phyloP scores from a whole-genome alignment of 345 rosid species.

The Theobroma cacao region DNA sequence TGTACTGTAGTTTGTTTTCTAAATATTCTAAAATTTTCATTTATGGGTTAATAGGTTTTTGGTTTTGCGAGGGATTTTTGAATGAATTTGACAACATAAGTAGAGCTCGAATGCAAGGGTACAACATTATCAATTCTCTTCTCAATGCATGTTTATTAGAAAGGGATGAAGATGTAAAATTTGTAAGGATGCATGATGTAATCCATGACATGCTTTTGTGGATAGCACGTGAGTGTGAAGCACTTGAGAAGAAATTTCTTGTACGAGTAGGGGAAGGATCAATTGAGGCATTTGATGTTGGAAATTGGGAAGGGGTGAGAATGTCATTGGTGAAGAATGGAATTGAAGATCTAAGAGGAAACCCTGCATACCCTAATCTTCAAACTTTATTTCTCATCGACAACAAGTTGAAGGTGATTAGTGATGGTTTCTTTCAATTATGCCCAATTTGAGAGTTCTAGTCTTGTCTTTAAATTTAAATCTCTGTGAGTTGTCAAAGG shows the following conservation, averaged over 20 bases:
- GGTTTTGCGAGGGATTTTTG: constrained; percentile 20
- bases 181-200: constrained; percentile 11
- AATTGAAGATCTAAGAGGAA: neutral
- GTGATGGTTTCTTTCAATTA: neutral
- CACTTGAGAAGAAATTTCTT: too few species aligned
- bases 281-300: neutral
- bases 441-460: neutral
- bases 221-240: constrained; percentile 16
- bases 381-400: neutral
- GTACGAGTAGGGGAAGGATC: neutral
- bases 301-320: neutral
- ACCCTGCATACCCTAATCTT: neutral
- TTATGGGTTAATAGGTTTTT: neutral
- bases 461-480: neutral
- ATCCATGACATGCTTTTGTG: constrained; percentile 19
- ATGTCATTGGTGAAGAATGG: constrained; percentile 5
- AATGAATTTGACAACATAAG: too few species aligned
- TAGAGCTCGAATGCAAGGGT: too few species aligned
- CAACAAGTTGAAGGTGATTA: neutral
- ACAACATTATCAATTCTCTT: neutral
- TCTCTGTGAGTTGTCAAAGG: neutral
- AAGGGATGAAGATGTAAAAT: too few species aligned
- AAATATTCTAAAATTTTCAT: neutral
- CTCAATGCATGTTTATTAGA: neutral
- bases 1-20: constrained; percentile 8